phyloP scores from a whole-genome alignment of 495 filamentous ascomycete genomes.

The Penicillium cinerascens region DNA sequence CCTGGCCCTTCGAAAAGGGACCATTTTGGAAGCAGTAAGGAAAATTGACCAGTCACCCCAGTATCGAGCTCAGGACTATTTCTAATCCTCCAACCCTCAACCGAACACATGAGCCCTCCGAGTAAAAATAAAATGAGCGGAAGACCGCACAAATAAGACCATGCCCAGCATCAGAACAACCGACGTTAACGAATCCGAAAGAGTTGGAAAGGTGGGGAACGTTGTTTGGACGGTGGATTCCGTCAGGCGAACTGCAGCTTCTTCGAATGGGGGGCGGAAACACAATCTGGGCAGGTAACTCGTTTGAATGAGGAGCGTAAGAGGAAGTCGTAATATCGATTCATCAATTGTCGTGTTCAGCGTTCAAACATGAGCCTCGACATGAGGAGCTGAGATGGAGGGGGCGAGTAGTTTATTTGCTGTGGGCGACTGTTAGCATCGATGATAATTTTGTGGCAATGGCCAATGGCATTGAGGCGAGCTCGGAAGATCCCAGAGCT shows the following conservation, averaged over 20 bases:
- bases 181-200: slow-evolving; percentile 29
- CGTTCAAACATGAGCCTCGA: slow-evolving; percentile 43
- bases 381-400: slow-evolving; percentile 58
- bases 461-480: slow-evolving; percentile 5
- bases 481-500: not conserved
- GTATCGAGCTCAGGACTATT: slow-evolving; percentile 24
- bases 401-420: slow-evolving; percentile 70
- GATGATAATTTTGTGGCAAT: not conserved
- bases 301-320: slow-evolving; percentile 27
- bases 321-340: slow-evolving; percentile 40
- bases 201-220: slow-evolving; percentile 20
- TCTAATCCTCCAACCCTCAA: slow-evolving; percentile 34
- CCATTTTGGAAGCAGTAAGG: slow-evolving; percentile 11
- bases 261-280: slow-evolving; percentile 26
- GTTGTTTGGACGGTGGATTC: slow-evolving; percentile 36
- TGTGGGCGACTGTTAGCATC: slow-evolving; percentile 43
- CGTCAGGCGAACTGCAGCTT: slow-evolving; percentile 23
- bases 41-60: slow-evolving; percentile 44
- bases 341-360: slow-evolving; percentile 42
- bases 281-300: slow-evolving; percentile 25
- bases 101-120: slow-evolving; percentile 39
- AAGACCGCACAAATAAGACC: slow-evolving; percentile 9
- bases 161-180: slow-evolving; percentile 18
- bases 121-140: slow-evolving; percentile 14
- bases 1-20: slow-evolving; percentile 9